Percentiles rank a stretch among this genome's conserved stretches.
Conservation (phyloP, 345 rosid species). For the Bretschneidera sinensis region DNA sequence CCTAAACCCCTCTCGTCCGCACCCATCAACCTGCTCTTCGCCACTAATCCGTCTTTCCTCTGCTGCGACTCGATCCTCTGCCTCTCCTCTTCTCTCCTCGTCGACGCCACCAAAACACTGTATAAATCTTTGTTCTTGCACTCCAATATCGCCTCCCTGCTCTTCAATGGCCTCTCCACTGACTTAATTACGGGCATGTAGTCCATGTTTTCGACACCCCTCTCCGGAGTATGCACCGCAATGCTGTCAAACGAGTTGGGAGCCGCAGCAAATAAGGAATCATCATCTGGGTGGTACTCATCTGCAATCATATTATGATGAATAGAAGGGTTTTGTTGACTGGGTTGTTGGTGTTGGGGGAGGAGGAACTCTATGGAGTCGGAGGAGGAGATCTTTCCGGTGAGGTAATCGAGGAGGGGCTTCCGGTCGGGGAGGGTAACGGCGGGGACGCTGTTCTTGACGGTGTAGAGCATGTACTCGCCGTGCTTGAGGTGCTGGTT, state of each 20-base stretch:
- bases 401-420: conserved; percentile 79
- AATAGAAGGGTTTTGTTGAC: not conserved
- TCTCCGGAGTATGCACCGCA: conserved; percentile 20
- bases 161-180: conserved; percentile 73
- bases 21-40: conserved; percentile 82
- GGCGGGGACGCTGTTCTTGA: conserved; percentile 52
- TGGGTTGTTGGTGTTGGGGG: conserved; percentile 34
- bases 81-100: conserved; percentile 79
- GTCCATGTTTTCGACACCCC: conserved; percentile 15
- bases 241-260: conserved; percentile 14
- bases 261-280: conserved; percentile 22
- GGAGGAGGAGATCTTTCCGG: conserved; percentile 54
- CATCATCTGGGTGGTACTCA: conserved; percentile 38
- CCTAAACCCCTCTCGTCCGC: conserved; percentile 73
- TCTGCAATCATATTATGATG: conserved; percentile 3
- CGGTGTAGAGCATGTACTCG: conserved; percentile 67
- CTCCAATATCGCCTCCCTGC: conserved; percentile 59
- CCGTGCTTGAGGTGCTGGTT: conserved; percentile 68
- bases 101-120: conserved; percentile 66
- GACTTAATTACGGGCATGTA: conserved; percentile 42
- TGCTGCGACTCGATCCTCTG: conserved; percentile 89
- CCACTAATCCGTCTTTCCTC: conserved; percentile 93
- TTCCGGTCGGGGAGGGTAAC: conserved; percentile 81
- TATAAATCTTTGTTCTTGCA: conserved; percentile 78
- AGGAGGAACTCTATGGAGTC: conserved; percentile 71